A percentile compares a stretch with the other conserved stretches of the same genome.
Evolutionary conservation across 2,329 filamentous ascomycete species (phyloP).

Genomic region (Ophiognomonia clavigignenti-juglandacearum): DNA sequence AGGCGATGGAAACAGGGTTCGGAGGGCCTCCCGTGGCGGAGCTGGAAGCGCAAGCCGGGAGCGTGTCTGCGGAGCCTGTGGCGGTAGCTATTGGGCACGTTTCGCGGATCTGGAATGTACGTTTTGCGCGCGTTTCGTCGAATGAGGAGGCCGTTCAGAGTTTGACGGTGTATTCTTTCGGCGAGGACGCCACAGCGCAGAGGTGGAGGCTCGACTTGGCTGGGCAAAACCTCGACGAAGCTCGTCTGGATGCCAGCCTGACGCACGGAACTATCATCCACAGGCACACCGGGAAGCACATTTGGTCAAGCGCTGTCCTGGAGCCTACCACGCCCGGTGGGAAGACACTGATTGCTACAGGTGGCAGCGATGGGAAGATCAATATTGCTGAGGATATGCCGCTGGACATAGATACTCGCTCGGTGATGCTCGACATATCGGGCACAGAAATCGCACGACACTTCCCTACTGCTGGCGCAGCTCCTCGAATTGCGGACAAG

Average conservation of each 20-base stretch:
- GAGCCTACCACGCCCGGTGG: conserved; percentile 24
- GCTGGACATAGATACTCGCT: conserved; percentile 1
- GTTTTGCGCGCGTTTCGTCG: conserved; percentile 42
- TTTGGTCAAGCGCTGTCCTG: conserved; percentile 67
- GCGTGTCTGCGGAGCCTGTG: conserved; percentile 39
- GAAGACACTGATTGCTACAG: conserved; percentile 54
- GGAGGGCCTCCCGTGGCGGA: conserved; percentile 33
- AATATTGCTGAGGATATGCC: conserved; percentile 35
- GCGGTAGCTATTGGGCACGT: conserved; percentile 79
- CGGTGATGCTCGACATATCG: not conserved
- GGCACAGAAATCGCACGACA: not conserved
- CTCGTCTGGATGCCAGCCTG: conserved; percentile 29
- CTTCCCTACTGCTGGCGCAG: not conserved
- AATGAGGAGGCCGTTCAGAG: not conserved
- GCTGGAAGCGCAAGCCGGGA: conserved; percentile 17
- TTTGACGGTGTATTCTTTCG: conserved; percentile 61
- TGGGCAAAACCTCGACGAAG: conserved; percentile 15
- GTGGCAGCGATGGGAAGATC: conserved; percentile 77
- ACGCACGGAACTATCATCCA: conserved; percentile 51
- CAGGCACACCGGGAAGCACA: conserved; percentile 80
- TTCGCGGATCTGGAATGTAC: conserved; percentile 85
- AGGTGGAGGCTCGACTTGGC: conserved; percentile 59
- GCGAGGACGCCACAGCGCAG: conserved; percentile 77
- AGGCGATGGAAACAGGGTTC: conserved; percentile 59
- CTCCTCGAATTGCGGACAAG: no score